A percentile compares a stretch with the other conserved stretches of the same genome.
phyloP scores from a whole-genome alignment of 148 eudicot species.

The Amaranthus cruentus region DNA sequence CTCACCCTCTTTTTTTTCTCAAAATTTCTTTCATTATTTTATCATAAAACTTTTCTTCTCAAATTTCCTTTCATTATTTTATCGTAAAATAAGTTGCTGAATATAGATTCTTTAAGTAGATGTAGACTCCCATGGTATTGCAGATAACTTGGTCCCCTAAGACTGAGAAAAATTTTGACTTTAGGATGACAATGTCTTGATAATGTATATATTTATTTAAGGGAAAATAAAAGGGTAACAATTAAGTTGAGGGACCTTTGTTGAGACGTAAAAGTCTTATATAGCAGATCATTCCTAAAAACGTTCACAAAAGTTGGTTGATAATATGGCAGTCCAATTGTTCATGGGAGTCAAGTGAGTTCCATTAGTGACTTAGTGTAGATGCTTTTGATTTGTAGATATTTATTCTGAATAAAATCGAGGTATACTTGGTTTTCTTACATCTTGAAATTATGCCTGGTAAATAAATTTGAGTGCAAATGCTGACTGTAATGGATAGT shows the following conservation, averaged over 20 bases:
- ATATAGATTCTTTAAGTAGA: not conserved
- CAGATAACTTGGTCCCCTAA: not conserved
- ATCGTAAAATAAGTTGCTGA: no score
- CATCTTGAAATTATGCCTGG: not conserved
- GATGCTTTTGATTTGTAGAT: slow-evolving; percentile 7
- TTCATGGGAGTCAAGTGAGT: not conserved
- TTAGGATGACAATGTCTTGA: not conserved
- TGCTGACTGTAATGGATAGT: not conserved
- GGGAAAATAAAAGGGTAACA: not conserved
- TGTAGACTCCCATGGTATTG: not conserved
- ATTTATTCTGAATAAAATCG: slow-evolving; percentile 1
- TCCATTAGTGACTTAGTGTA: not conserved
- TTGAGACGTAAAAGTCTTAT: not conserved
- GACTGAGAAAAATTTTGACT: not conserved
- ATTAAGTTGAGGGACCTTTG: not conserved
- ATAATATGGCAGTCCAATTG: not conserved
- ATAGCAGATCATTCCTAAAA: not conserved
- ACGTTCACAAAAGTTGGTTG: not conserved
- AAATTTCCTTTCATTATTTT: not conserved
- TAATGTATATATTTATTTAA: not conserved
- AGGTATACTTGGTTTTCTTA: not conserved
- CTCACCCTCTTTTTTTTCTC: slow-evolving; percentile 11
- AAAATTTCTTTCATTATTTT: not conserved
- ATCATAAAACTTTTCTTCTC: not conserved
- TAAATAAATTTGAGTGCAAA: not conserved